Conservation (phyloP, 768 basidiomycete species). For the Boletus sp. region DNA sequence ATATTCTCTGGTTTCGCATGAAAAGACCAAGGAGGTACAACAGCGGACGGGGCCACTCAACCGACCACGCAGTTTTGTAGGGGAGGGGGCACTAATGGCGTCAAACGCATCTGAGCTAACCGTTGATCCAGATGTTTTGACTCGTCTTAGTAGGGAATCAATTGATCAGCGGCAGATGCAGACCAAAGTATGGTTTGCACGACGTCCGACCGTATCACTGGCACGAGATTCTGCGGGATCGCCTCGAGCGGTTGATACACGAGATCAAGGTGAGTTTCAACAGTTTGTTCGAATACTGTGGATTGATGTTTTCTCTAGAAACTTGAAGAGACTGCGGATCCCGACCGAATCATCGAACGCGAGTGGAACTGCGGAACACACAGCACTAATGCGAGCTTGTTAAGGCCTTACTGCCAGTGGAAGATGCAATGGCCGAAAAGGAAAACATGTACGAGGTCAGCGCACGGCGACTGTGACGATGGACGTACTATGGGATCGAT, state of each 20-base stretch:
- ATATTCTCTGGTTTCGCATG: slow-evolving; percentile 3
- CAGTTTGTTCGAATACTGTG: background rate
- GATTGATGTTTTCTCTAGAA: slow-evolving; percentile 41
- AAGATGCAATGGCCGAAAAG: slow-evolving; percentile 80
- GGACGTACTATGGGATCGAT: background rate
- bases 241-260: slow-evolving; percentile 47
- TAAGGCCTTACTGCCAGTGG: slow-evolving; percentile 57
- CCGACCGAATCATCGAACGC: slow-evolving; percentile 61
- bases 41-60: slow-evolving; percentile 51
- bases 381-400: slow-evolving; percentile 78
- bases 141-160: slow-evolving; percentile 45
- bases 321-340: slow-evolving; percentile 40
- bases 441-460: slow-evolving; percentile 91
- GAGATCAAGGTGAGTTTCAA: slow-evolving; percentile 53
- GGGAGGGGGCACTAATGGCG: slow-evolving; percentile 11
- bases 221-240: slow-evolving; percentile 51
- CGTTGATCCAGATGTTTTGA: slow-evolving; percentile 10
- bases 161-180: slow-evolving; percentile 42
- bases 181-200: slow-evolving; percentile 56
- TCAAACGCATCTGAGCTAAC: slow-evolving; percentile 17
- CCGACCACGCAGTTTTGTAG: slow-evolving; percentile 40
- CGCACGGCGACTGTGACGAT: background rate
- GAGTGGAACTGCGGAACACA: slow-evolving; percentile 63
- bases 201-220: slow-evolving; percentile 36
- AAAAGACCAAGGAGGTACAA: slow-evolving; percentile 74